Evolutionary conservation across 169 alveolate genomes (phyloP), one percentile per base, ranked within the genome.

Genomic region (Plasmodium ovale): DNA sequence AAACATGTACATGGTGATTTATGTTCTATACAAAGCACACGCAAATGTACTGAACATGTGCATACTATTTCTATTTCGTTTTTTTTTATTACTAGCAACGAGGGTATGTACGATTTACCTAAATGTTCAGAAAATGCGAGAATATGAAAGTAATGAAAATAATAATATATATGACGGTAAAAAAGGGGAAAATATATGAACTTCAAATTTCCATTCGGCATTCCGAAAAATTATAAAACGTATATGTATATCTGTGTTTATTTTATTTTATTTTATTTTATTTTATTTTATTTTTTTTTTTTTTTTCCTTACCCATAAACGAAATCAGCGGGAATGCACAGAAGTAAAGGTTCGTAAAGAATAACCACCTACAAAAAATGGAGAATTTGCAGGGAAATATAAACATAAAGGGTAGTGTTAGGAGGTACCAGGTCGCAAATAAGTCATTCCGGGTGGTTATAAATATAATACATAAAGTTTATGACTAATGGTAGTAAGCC

Each of bases 81-180:
- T 60, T 27, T 42, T 62, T 29, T 1, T 33, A 60, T 39, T 74
- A 74, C 88, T 74, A 74, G 37, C 39, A 74, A 27, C 23, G 74
- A 59, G 16, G 88, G 88, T 44, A 74, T 42, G 33, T 60, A 74
- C 6, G 88, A 74, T 42, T 74, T 59, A 31, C 88, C 88, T 74
- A 51, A 44, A 42, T n/a, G 27, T 21, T 19, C 5, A 35, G 44
- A 51, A 51, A 42, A 5, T 33, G 7, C 16, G 25, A 70, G 25
- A 70, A 44, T 23, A 12, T 47, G 14, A 72, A 35, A 72, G n/a
- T 16, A 31, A 67, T 42, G 42, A 7, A 67, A 19, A 42, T 39
- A 65, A 14, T 47, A 16, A 12, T 19, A 37, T 37, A 37, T 42
- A 67, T 19, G 35, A 7, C 16, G n/a, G n/a, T n/a, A n/a, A n/a